Conservation (phyloP, 163 green algal species). For the Scenedesmus sp. region DNA sequence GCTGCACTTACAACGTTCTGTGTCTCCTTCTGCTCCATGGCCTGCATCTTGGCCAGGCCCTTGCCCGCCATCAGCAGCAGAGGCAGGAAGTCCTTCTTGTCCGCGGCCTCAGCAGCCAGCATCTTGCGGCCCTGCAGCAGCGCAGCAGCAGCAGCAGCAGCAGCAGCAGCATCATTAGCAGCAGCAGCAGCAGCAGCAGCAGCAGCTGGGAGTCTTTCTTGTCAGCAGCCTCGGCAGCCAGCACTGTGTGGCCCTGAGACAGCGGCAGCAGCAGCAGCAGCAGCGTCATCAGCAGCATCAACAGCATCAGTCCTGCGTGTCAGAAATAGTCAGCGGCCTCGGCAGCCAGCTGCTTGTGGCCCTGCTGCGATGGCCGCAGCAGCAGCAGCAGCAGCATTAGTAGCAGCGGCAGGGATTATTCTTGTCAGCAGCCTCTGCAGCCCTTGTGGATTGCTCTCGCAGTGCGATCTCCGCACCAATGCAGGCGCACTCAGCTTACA, state of each 20-base stretch:
- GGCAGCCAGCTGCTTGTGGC: neutral
- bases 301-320: no score
- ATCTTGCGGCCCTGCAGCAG: neutral
- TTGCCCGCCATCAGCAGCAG: conserved; percentile 3
- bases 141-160: neutral
- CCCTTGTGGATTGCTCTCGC: no score
- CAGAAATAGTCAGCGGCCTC: neutral
- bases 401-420: neutral
- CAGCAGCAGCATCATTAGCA: neutral
- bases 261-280: no score
- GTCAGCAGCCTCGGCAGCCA: neutral
- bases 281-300: no score
- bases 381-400: neutral
- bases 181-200: neutral
- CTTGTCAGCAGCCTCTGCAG: neutral
- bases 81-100: neutral
- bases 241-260: no score
- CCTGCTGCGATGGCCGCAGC: neutral
- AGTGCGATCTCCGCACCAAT: no score
- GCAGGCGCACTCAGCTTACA: no score
- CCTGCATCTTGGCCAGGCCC: neutral
- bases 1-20: neutral
- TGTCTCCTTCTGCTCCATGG: neutral
- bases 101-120: neutral
- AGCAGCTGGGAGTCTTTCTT: neutral